A percentile compares a stretch with the other conserved stretches of the same genome.
Conservation (phyloP, 352 stramenopile genomes). For the Pythium sukuiense region DNA sequence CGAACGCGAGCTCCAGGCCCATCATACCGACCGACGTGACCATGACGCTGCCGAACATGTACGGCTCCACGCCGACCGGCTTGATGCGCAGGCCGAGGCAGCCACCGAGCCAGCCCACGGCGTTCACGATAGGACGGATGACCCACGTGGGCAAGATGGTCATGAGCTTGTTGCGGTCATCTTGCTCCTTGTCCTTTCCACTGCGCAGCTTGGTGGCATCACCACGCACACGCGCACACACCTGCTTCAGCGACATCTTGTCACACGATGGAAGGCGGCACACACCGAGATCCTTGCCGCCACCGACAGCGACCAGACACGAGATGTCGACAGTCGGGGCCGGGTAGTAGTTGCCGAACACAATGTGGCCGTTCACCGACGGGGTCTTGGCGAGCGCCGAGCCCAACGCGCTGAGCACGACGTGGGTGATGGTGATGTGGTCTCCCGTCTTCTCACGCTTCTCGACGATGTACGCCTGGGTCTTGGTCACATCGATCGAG, state of each 20-base stretch:
- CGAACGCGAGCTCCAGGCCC: slow-evolving; percentile 66
- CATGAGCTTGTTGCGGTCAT: slow-evolving; percentile 67
- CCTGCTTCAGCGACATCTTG: slow-evolving; percentile 57
- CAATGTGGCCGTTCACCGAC: slow-evolving; percentile 69
- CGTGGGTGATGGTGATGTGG: slow-evolving; percentile 70
- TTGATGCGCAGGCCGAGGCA: slow-evolving; percentile 54
- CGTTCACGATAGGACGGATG: slow-evolving; percentile 53
- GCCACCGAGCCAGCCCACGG: slow-evolving; percentile 65
- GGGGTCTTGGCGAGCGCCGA: slow-evolving; percentile 47
- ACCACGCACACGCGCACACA: slow-evolving; percentile 43
- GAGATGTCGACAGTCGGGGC: slow-evolving; percentile 65
- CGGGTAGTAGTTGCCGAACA: slow-evolving; percentile 70
- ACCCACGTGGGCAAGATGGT: slow-evolving; percentile 52
- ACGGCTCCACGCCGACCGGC: slow-evolving; percentile 55
- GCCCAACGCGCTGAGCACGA: slow-evolving; percentile 63
- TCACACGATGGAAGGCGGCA: slow-evolving; percentile 47
- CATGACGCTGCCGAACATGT: slow-evolving; percentile 75
- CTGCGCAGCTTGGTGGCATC: slow-evolving; percentile 53
- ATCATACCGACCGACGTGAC: slow-evolving; percentile 77
- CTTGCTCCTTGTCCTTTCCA: slow-evolving; percentile 56
- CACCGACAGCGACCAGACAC: slow-evolving; percentile 56
- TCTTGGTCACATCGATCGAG: slow-evolving; percentile 66
- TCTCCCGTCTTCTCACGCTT: slow-evolving; percentile 45
- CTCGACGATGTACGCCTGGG: slow-evolving; percentile 56
- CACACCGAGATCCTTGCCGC: slow-evolving; percentile 62